A percentile compares a stretch with the other conserved stretches of the same genome.
These are phyloP conservation scores for Mucor mucedo DNA, from an alignment of 371 early-diverging fungal genomes.

Conservation along the genomic window DNA sequence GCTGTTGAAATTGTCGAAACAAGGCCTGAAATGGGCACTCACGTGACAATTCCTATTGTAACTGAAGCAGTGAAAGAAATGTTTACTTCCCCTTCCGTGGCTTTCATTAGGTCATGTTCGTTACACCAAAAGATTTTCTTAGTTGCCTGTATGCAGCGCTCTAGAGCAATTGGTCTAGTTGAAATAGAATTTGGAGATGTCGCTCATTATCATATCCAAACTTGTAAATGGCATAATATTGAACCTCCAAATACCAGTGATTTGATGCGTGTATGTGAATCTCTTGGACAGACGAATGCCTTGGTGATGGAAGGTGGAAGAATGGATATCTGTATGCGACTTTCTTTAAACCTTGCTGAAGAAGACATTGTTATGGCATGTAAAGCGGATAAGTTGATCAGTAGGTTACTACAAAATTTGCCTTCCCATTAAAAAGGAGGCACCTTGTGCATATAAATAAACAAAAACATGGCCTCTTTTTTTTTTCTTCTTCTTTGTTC, in stretches of 20 bases:
- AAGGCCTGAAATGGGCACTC: constrained; percentile 21
- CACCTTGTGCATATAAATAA: neutral
- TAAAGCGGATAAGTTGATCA: constrained; percentile 53
- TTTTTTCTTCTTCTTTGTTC: neutral
- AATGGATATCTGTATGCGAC: constrained; percentile 71
- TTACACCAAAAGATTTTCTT: constrained; percentile 88
- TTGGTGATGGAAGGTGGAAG: constrained; percentile 72
- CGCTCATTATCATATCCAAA: constrained; percentile 51
- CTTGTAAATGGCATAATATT: constrained; percentile 71
- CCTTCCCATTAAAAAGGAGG: constrained; percentile 2
- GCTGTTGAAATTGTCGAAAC: constrained; percentile 84
- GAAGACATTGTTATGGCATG: constrained; percentile 83
- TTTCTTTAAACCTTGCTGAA: constrained; percentile 70
- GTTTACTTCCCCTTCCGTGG: constrained; percentile 77
- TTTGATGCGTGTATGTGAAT: constrained; percentile 68
- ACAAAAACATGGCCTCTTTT: neutral
- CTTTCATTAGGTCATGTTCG: constrained; percentile 74
- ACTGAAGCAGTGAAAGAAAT: constrained; percentile 84
- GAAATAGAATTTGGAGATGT: constrained; percentile 81
- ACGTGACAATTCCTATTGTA: constrained; percentile 79
- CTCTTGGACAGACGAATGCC: constrained; percentile 69
- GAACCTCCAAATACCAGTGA: constrained; percentile 68
- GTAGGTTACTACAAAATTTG: constrained; percentile 15
- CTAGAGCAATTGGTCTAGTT: constrained; percentile 72
- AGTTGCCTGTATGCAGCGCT: constrained; percentile 66